These are phyloP conservation scores for Plasmodium inui DNA, from an alignment of 169 alveolate species.

Conservation along the genomic window DNA sequence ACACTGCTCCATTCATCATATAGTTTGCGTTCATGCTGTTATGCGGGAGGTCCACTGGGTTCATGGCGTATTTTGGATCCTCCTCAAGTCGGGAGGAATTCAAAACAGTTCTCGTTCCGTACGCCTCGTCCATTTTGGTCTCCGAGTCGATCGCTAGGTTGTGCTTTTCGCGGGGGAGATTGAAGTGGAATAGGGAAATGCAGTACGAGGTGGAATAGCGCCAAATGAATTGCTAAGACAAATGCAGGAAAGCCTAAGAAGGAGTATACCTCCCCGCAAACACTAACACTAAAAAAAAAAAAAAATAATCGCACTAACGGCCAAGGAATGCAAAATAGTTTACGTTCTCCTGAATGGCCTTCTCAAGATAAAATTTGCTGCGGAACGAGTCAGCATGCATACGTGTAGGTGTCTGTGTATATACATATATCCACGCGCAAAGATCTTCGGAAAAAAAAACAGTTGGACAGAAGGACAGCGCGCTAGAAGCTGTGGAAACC, in stretches of 20 bases:
- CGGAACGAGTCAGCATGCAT: neutral
- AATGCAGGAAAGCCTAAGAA: neutral
- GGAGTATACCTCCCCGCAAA: neutral
- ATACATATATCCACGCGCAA: neutral
- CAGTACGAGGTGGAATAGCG: neutral
- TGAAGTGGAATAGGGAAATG: neutral
- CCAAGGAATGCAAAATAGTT: neutral
- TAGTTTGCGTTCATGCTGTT: conserved; percentile 51
- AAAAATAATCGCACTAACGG: neutral
- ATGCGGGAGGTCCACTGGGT: conserved; percentile 23
- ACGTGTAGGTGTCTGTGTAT: neutral
- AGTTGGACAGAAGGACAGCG: conserved; percentile 3
- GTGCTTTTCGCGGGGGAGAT: neutral
- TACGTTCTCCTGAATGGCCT: neutral
- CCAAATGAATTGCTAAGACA: neutral
- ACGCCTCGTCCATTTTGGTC: conserved; percentile 50
- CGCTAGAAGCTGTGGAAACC: neutral
- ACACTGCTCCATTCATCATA: conserved; percentile 65
- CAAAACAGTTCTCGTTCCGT: conserved; percentile 33
- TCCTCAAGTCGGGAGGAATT: conserved; percentile 60
- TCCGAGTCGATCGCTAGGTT: neutral
- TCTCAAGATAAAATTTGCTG: neutral
- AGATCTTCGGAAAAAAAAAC: neutral
- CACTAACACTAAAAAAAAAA: neutral
- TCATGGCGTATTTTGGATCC: conserved; percentile 35